Base-by-base conservation (phyloP, 306 rosid genomes). In the Begonia fuchsioides region DNA sequence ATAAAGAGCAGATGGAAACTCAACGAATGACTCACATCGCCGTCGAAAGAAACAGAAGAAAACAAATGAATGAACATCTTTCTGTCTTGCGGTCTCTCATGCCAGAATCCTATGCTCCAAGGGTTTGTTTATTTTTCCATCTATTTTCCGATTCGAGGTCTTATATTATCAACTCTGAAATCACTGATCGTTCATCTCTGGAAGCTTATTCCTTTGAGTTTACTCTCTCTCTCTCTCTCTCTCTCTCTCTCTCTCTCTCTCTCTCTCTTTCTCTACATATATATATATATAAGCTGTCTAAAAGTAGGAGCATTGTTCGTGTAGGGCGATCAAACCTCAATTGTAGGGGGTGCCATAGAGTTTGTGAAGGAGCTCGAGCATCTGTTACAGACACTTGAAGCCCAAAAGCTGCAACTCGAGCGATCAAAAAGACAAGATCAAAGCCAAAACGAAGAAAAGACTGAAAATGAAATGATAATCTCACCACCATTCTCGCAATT, bases 11-110 rank as follows among this genome's bases (percentile, higher is more conserved):
- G 39, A 87, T 94, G 43, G 98, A 90, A 67, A 77, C 80, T 1
- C 98, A 90, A 35, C 85, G 98, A 68, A 85, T 90, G 83, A 85
- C 84, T 5, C 98, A 90, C 69, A 90, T 90, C 68, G 74, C 92
- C 1, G 94, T 90, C 0, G 98, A 90, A 52, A 79, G 98, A 63
- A 90, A 90, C 63, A 75, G 98, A 13, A 48, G 98, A 16, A 90
- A 79, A 62, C 94, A 72, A 62, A 90, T 90, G 98, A 90, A 85
- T 60, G 87, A 90, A 51, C 85, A 90, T 39, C 95, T 90, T 45
- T 72, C 87, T 12, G 82, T 81, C 5, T 72, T 90, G 47, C 95
- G 98, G 20, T 81, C 94, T 5, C 80, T 84, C 66, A 79, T 85
- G 94, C 98, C 98, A 8, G 79, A 77, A 53, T 79, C 94, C 60